Evolutionary conservation across 176 grass and related monocot species (phyloP), one percentile per base, ranked within the genome.

Genomic region (Raddia guianensis): DNA sequence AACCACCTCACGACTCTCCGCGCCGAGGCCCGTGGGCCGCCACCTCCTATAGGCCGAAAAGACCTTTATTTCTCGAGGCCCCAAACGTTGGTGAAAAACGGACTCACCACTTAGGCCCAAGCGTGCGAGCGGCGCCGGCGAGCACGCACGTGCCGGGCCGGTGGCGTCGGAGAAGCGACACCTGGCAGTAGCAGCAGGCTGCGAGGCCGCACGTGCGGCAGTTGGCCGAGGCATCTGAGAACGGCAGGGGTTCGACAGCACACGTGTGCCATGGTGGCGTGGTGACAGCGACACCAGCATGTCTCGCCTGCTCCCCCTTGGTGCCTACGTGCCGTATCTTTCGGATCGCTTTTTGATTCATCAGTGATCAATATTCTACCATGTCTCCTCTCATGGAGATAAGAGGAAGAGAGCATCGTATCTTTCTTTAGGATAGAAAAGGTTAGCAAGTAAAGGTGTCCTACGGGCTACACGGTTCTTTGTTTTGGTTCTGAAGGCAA

Each of bases 251-350:
- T 8, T 34, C 14, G 62, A 21, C 45, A 5, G 7, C 70, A 32
- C 66, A 2, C 43, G 63, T 19, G 37, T 18, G 48, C 34, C 67
- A 12, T 3, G 61, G 49, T 33, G 59, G 10, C 12, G 52, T 8
- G 14, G 46, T 45, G 32, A 51, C 63, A 34, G 32, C 4, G 56
- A 87, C 78, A 76, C 78, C 34, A 69, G 73, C 35, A 60, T 43
- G 47, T 5, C 11, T 7, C 12, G 6, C 20, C 40, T 66, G 49
- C 27, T 49, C 37, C n/a, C 18, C n/a, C 0, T 27, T 27, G 27
- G 63, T 35, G 3, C 55, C 11, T 54, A n/a, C 53, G 42, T 50
- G 80, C 19, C 49, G 12, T 50, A 34, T 7, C 9, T 18, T 18
- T 32, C 34, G 15, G 3, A 18, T 61, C 21, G 12, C 18, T 47